Conservation (phyloP, 2,329 filamentous ascomycete species). For the Calonectria pseudoturangicola region DNA sequence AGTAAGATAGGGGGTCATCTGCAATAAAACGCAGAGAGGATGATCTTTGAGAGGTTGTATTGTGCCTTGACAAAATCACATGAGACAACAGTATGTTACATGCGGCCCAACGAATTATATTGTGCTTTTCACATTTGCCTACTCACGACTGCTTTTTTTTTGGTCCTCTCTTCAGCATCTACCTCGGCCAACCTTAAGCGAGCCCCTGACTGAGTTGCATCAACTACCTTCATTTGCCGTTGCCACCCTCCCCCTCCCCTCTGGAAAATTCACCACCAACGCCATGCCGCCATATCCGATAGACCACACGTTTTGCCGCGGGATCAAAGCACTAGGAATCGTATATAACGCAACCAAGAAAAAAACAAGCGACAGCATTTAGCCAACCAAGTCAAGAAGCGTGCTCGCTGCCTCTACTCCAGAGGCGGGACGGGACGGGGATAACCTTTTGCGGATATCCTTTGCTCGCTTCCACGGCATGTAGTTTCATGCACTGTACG, state of each 20-base stretch:
- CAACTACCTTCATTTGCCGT: constrained; percentile 5
- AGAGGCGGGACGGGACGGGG: not conserved
- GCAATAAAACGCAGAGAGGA: no score
- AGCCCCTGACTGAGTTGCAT: constrained; percentile 11
- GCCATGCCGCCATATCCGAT: constrained; percentile 54
- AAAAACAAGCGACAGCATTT: constrained; percentile 33
- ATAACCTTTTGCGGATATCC: constrained; percentile 5
- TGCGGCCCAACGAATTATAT: constrained; percentile 17
- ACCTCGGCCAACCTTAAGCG: not conserved
- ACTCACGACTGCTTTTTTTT: not conserved
- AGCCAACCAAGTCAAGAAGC: constrained; percentile 29
- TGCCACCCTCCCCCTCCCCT: constrained; percentile 23
- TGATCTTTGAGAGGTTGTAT: no score
- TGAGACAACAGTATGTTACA: no score
- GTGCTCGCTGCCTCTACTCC: constrained; percentile 1
- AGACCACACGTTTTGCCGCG: constrained; percentile 52
- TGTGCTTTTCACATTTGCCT: not conserved
- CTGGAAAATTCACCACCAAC: constrained; percentile 53
- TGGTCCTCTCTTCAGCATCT: not conserved
- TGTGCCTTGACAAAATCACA: not conserved
- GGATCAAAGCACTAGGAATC: constrained; percentile 49
- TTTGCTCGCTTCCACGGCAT: constrained; percentile 17
- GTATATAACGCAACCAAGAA: constrained; percentile 42
- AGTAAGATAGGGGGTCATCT: no score
- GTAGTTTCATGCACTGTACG: not conserved